These are phyloP conservation scores for Thamnidium elegans DNA, from an alignment of 192 early-diverging fungal species.

Conservation along the genomic window DNA sequence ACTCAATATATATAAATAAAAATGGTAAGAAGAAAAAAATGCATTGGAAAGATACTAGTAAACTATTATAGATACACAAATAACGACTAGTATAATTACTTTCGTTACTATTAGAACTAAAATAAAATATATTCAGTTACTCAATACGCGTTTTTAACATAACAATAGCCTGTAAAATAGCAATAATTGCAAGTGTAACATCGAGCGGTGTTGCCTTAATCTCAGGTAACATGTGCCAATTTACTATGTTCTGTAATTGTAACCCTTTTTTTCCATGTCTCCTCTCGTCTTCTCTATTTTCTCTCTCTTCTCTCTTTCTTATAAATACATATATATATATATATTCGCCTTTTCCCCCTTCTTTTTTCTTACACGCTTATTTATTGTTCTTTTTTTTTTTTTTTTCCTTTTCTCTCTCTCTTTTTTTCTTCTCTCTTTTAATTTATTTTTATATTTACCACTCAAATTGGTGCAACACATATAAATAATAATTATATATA, in stretches of 20 bases:
- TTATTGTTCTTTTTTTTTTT: not conserved
- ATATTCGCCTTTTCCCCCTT: not conserved
- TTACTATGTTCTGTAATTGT: constrained; percentile 18
- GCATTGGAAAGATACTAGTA: no score
- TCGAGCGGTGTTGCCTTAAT: constrained; percentile 5
- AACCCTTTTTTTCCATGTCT: not conserved
- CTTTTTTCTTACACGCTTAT: not conserved
- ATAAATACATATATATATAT: not conserved
- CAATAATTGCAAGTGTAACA: constrained; percentile 9
- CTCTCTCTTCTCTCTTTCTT: not conserved
- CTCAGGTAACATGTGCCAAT: constrained; percentile 11
- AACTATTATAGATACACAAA: no score
- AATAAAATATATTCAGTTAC: no score
- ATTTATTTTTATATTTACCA: not conserved
- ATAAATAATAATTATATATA: no score
- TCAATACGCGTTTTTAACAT: no score
- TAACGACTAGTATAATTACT: no score
- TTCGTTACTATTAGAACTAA: no score
- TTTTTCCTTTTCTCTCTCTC: not conserved
- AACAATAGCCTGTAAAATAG: no score
- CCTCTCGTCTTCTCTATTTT: not conserved
- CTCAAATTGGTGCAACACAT: not conserved
- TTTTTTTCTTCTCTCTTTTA: not conserved
- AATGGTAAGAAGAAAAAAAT: no score
- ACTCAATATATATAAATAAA: not conserved